Base-by-base conservation (phyloP, 1,139 yeast species). In the Meyerozyma smithsonii region DNA sequence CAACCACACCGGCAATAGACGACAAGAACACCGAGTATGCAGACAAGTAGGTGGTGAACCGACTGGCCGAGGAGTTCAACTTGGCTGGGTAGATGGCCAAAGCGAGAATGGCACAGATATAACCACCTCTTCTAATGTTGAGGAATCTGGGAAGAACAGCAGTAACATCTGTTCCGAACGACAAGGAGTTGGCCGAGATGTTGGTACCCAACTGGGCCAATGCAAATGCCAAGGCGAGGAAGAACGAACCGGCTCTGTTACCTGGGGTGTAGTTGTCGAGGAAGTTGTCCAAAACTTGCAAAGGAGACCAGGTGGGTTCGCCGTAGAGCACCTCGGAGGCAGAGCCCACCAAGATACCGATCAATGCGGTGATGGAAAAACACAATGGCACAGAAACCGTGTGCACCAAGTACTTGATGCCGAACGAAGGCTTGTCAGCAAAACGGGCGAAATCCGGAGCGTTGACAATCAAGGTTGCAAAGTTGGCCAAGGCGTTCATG, bases 161-260 rank as follows among this genome's bases (percentile, higher is more conserved):
- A 11, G 96, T 78, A 66, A 87, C 78, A 63, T 89, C 97, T 4
- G 95, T 88, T 56, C 96, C 96, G 39, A 94, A 92, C 4, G 95
- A 81, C 40, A 89, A 69, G 4, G 95, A 83, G 63, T 89, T 89
- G 11, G 96, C 96, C 28, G 94, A 79, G 47, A 89, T 84, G 57
- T 89, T 89, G n/a, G 95, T 84, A 58, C 96, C 96, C 47, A 87
- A 67, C 62, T 88, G 96, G 14, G 96, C 95, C 44, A 88, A 62
- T 2, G 88, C 84, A 64, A 88, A 85, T 1, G 87, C 88, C 35
- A 79, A 66, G 4, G 89, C 75, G 49, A 88, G 81, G 46, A 89
- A 71, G 61, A 89, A 89, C 1, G 84, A 95, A 48, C 96, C 97
- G 16, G 90, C 95, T 55, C 95, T 74, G 70, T 68, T 88, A 15